A percentile compares a stretch with the other conserved stretches of the same genome.
Conservation (phyloP, 2,329 filamentous ascomycete species). For the Cercospora zeae-maydis region DNA sequence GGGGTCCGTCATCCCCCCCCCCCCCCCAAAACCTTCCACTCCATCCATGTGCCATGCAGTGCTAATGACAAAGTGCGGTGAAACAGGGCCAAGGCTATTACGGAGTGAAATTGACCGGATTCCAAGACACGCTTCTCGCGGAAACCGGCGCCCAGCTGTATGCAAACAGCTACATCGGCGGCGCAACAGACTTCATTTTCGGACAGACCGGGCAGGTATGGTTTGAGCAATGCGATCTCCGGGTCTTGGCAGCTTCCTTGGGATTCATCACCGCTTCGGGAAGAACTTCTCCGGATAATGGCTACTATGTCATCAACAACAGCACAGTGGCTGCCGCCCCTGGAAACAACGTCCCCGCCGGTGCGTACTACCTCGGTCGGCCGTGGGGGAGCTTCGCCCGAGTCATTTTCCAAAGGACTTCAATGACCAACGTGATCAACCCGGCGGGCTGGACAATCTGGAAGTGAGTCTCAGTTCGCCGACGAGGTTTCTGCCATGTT, state of each 20-base stretch:
- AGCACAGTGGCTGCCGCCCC: conserved; percentile 45
- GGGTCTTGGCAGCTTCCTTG: conserved; percentile 40
- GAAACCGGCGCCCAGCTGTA: conserved; percentile 55
- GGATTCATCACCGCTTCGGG: conserved; percentile 49
- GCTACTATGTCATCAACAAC: conserved; percentile 57
- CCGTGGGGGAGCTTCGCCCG: conserved; percentile 52
- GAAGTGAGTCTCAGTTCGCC: conserved; percentile 35
- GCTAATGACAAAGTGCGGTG: not conserved
- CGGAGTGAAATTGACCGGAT: conserved; percentile 53
- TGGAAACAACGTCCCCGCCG: conserved; percentile 39
- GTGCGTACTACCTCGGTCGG: conserved; percentile 51
- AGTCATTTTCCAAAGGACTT: conserved; percentile 52
- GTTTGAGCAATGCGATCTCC: conserved; percentile 51
- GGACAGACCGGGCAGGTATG: conserved; percentile 51
- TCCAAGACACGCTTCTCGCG: conserved; percentile 53
- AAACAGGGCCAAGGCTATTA: conserved; percentile 54
- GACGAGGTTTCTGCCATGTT: not conserved
- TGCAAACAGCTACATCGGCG: conserved; percentile 55
- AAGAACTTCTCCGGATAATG: conserved; percentile 40
- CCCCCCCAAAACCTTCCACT: not conserved
- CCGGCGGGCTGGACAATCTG: conserved; percentile 57
- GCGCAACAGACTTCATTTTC: conserved; percentile 60
- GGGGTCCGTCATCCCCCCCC: conserved; percentile 31
- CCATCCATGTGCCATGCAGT: not conserved
- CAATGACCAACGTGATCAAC: conserved; percentile 56